phyloP scores from a whole-genome alignment of 805 yeast species.

The Saturnispora serradocipensis region DNA sequence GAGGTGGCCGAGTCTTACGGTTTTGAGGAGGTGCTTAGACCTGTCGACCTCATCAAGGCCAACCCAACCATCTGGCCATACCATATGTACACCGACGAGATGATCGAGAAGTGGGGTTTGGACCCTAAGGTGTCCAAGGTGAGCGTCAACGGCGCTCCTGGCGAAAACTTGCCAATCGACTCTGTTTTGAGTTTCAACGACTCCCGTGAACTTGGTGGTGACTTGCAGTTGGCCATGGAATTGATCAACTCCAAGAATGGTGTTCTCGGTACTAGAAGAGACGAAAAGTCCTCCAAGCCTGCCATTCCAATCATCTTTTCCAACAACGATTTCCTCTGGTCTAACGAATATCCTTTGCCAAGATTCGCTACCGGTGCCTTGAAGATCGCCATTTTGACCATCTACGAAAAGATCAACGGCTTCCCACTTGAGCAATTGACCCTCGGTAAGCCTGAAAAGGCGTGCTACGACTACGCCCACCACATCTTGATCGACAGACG shows the following conservation, averaged over 20 bases:
- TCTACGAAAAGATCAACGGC: conserved; percentile 39
- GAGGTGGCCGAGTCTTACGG: conserved; percentile 71
- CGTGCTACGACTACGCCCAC: conserved; percentile 80
- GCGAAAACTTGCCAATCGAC: conserved; percentile 42
- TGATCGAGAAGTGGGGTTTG: conserved; percentile 35
- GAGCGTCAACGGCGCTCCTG: conserved; percentile 18
- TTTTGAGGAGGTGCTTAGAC: conserved; percentile 61
- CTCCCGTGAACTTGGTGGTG: conserved; percentile 83
- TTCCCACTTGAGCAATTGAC: conserved; percentile 41
- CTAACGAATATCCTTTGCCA: conserved; percentile 68
- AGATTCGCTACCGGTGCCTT: conserved; percentile 92
- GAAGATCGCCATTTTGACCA: conserved; percentile 48
- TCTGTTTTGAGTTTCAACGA: conserved; percentile 81
- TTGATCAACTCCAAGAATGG: conserved; percentile 58
- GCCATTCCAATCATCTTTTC: conserved; percentile 43
- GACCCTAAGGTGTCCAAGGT: conserved; percentile 24
- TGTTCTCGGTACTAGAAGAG: conserved; percentile 49
- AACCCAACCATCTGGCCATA: conserved; percentile 61
- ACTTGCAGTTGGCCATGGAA: conserved; percentile 69
- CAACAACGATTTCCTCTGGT: conserved; percentile 80
- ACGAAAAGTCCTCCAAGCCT: conserved; percentile 14
- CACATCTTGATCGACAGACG: conserved; percentile 53
- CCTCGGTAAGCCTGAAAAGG: conserved; percentile 72
- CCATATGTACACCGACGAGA: conserved; percentile 40
- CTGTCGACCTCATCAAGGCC: conserved; percentile 58